Evolutionary conservation across 2,329 filamentous ascomycete genomes (phyloP).

Genomic region (Talaromyces sp.): DNA sequence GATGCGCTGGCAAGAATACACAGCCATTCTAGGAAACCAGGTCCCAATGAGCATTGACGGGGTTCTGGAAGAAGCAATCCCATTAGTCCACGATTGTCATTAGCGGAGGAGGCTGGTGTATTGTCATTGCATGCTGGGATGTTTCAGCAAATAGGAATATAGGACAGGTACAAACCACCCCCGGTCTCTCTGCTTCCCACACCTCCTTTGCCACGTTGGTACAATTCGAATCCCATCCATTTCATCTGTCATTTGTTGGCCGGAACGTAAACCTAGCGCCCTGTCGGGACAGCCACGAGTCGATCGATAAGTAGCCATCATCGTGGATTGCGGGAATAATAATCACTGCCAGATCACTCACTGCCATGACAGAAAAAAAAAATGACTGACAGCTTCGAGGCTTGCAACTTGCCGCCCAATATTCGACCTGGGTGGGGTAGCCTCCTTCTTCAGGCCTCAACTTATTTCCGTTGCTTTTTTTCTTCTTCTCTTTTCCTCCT

Average conservation of each 20-base stretch:
- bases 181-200: background rate
- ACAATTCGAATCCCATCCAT: background rate
- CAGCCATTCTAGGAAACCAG: slow-evolving; percentile 3
- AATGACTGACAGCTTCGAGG: background rate
- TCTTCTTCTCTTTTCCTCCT: background rate
- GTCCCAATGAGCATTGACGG: background rate
- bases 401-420: slow-evolving; percentile 11
- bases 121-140: background rate
- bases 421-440: slow-evolving; percentile 8
- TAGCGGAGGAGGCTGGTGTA: slow-evolving; percentile 4
- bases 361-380: background rate
- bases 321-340: background rate
- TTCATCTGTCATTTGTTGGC: background rate
- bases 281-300: slow-evolving; percentile 4
- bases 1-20: slow-evolving; percentile 7
- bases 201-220: slow-evolving; percentile 11
- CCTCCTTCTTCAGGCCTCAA: slow-evolving; percentile 13
- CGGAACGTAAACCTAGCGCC: background rate
- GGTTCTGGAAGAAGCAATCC: background rate
- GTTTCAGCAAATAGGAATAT: slow-evolving; percentile 1
- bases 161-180: background rate
- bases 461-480: slow-evolving; percentile 2
- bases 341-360: background rate
- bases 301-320: background rate
- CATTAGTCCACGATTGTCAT: slow-evolving; percentile 8